Evolutionary conservation across 1,284 basidiomycete species (phyloP), one percentile per base, ranked within the genome.

Genomic region (Malassezia nana): DNA sequence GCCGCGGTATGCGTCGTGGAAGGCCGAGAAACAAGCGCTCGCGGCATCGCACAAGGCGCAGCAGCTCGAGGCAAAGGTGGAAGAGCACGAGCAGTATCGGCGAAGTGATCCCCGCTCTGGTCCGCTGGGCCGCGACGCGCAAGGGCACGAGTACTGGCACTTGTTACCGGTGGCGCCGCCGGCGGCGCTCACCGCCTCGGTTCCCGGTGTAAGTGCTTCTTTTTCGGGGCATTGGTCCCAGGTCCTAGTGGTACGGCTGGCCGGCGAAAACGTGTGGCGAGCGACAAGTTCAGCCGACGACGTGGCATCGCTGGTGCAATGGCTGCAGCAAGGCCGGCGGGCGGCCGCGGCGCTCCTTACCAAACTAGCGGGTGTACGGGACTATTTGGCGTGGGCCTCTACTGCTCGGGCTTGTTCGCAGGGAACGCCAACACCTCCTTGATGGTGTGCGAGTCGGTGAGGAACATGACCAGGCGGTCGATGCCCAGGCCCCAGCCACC

Each of bases 391-490:
- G n/a, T 50, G 43, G 46, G 16, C 8, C 12, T 8, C 47, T 22
- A 44, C 53, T 32, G 41, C 29, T 56, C 54, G 8, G 87, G 87
- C 79, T 87, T 88, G 85, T 89, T 89, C 1, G 87, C 87, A 26
- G 87, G 87, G 84, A 89, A 89, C 32, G 88, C 76, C 7, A 89
- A 75, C 20, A 89, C 87, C 73, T 89, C 87, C 80, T 89, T 89
- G 79, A 89, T 89, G 66, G 86, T 87, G 67, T 44, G 63, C 39
- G 50, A 54, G 48, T 52, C 60, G 45, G 59, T 75, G 57, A 74
- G 63, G 57, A 67, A 64, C 58, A 59, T 62, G 44, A 58, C 47
- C 18, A 66, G 53, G 30, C 64, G 54, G 52, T 61, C 60, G 64
- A 59, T 59, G 50, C 56, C 71, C 16, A 74, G 45, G 24, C 69